Evolutionary conservation across 805 yeast genomes (phyloP).

Genomic region (Starmerella geochares): DNA sequence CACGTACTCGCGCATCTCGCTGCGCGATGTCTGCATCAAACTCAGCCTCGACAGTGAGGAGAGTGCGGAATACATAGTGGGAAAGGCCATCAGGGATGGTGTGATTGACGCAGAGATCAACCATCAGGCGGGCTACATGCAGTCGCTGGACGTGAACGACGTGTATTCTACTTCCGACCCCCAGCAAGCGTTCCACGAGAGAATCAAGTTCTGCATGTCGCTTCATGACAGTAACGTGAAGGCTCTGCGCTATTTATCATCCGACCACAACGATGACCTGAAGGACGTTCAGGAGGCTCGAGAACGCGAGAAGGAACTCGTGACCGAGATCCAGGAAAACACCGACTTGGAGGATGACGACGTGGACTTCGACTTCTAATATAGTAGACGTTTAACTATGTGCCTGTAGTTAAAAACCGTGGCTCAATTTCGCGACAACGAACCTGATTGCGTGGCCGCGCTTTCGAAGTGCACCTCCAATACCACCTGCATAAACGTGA

Average conservation of each 20-base stretch:
- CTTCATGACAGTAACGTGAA: conserved; percentile 86
- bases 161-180: conserved; percentile 82
- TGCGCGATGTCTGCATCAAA: conserved; percentile 87
- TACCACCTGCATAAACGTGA: too few relatives aligned
- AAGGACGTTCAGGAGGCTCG: conserved; percentile 46
- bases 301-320: conserved; percentile 45
- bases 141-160: conserved; percentile 75
- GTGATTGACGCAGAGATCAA: conserved; percentile 91
- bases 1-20: conserved; percentile 80
- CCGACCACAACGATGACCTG: conserved; percentile 41
- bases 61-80: conserved; percentile 91
- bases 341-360: conserved; percentile 37
- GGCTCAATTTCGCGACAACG: too few relatives aligned
- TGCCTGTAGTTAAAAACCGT: too few relatives aligned
- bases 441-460: too few relatives aligned
- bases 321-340: conserved; percentile 37
- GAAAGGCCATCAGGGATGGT: conserved; percentile 93
- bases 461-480: too few relatives aligned
- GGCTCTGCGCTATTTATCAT: conserved; percentile 83
- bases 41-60: conserved; percentile 88
- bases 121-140: conserved; percentile 84
- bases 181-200: conserved; percentile 76
- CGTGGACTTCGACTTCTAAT: conserved; percentile 31
- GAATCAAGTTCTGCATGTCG: conserved; percentile 83
- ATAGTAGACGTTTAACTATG: not conserved